phyloP scores from a whole-genome alignment of 805 yeast species.

The Ascoidea asiatica region DNA sequence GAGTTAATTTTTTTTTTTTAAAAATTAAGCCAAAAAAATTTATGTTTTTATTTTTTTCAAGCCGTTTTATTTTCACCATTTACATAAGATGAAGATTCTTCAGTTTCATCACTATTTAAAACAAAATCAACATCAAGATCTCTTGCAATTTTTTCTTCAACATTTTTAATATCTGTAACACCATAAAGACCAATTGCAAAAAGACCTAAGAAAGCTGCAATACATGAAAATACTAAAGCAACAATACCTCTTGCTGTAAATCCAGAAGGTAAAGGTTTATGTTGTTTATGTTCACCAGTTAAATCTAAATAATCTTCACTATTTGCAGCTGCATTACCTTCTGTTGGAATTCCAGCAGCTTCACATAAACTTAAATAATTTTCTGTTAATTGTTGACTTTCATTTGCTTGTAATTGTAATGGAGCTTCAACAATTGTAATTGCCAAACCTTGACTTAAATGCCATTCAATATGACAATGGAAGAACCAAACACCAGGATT shows the following conservation, averaged over 20 bases:
- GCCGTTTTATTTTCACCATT: no score
- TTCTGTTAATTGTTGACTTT: constrained; percentile 44
- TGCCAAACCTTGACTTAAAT: constrained; percentile 88
- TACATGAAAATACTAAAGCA: constrained; percentile 81
- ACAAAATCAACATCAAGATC: constrained; percentile 37
- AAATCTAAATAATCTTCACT: constrained; percentile 48
- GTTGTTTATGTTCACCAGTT: constrained; percentile 64
- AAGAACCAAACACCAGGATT: constrained; percentile 98
- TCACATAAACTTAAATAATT: constrained; percentile 50
- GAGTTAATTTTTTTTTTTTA: no score
- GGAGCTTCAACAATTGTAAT: constrained; percentile 79
- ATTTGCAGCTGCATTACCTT: constrained; percentile 90
- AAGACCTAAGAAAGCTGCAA: constrained; percentile 79
- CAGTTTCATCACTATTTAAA: constrained; percentile 20
- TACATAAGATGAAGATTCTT: not conserved
- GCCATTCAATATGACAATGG: constrained; percentile 99
- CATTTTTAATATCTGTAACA: constrained; percentile 62
- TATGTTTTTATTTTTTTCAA: no score
- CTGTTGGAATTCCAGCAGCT: constrained; percentile 32
- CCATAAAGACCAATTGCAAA: constrained; percentile 72
- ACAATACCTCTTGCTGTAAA: constrained; percentile 94
- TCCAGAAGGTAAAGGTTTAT: constrained; percentile 58
- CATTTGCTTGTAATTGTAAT: constrained; percentile 36
- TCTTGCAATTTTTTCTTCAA: constrained; percentile 48
- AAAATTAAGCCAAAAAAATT: no score